Percentiles rank a stretch among this genome's conserved stretches.
Conservation (phyloP, 1,139 yeast species). For the Suhomyces wounanorum region DNA sequence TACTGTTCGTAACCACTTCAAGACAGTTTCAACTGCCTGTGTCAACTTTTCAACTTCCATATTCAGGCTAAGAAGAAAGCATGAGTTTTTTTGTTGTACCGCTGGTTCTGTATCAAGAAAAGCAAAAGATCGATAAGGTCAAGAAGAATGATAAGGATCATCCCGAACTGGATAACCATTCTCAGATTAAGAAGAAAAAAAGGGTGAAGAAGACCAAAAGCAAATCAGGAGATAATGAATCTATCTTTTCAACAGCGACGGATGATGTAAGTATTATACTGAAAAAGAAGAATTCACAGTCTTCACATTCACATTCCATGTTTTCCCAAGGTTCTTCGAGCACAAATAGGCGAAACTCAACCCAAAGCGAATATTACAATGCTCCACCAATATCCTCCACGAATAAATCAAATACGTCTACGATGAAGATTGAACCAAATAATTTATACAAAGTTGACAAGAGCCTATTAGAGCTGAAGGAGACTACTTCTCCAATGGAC, state of each 20-base stretch:
- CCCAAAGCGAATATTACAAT: slow-evolving; percentile 1
- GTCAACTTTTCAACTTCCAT: background rate
- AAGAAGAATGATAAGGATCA: slow-evolving; percentile 13
- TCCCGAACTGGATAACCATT: background rate
- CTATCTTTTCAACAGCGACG: slow-evolving; percentile 4
- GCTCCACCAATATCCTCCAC: background rate
- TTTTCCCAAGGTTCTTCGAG: slow-evolving; percentile 5
- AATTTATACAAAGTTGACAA: slow-evolving; percentile 2
- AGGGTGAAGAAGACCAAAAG: slow-evolving; percentile 11
- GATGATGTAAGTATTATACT: slow-evolving; percentile 5
- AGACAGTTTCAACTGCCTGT: background rate
- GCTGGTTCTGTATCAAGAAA: slow-evolving; percentile 21
- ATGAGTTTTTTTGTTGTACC: slow-evolving; percentile 23
- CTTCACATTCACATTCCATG: slow-evolving; percentile 8
- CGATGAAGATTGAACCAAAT: slow-evolving; percentile 1
- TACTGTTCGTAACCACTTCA: background rate
- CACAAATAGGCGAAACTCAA: slow-evolving; percentile 1
- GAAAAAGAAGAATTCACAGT: slow-evolving; percentile 7
- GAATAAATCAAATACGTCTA: background rate
- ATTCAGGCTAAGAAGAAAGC: background rate
- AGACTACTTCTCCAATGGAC: background rate
- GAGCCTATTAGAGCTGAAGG: background rate
- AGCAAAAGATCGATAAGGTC: slow-evolving; percentile 19
- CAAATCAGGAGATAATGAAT: slow-evolving; percentile 2
- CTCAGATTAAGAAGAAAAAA: slow-evolving; percentile 16